A percentile compares a stretch with the other conserved stretches of the same genome.
phyloP scores from a whole-genome alignment of 352 stramenopile species.

The Phytophthora rubi region DNA sequence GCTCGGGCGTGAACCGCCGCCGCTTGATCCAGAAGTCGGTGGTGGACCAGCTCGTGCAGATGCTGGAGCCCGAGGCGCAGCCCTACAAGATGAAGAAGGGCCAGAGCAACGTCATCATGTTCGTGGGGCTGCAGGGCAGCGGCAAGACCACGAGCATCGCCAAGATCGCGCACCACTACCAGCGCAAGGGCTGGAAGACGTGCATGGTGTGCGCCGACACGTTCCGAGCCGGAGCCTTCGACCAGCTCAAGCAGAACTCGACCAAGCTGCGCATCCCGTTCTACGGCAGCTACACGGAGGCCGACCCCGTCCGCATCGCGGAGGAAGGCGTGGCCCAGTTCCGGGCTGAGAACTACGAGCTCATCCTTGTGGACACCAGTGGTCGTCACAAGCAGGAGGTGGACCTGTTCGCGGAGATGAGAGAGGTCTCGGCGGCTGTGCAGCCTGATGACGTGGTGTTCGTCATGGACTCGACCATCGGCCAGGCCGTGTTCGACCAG shows the following conservation, averaged over 20 bases:
- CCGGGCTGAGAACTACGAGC: constrained; percentile 96
- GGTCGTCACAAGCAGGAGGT: constrained; percentile 98
- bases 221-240: constrained; percentile 98
- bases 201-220: constrained; percentile 99
- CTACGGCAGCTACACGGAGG: constrained; percentile 98
- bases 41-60: constrained; percentile 89
- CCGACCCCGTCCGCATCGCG: constrained; percentile 97
- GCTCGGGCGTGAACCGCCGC: constrained; percentile 83
- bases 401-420: constrained; percentile 99
- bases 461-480: constrained; percentile 99
- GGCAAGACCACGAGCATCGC: constrained; percentile 99
- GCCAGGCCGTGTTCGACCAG: constrained; percentile 98
- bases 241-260: constrained; percentile 99
- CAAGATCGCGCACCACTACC: constrained; percentile 99
- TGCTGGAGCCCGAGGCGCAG: constrained; percentile 88
- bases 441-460: constrained; percentile 98
- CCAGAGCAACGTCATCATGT: constrained; percentile 94
- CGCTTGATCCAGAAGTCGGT: constrained; percentile 92
- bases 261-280: constrained; percentile 98
- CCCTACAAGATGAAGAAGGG: constrained; percentile 93
- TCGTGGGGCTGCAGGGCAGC: constrained; percentile 94
- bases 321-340: constrained; percentile 98
- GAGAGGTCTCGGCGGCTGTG: constrained; percentile 96
- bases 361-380: constrained; percentile 99
- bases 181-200: constrained; percentile 97